Evolutionary conservation across 805 yeast species (phyloP), one percentile per base, ranked within the genome.

Genomic region (Ogataea philodendri): DNA sequence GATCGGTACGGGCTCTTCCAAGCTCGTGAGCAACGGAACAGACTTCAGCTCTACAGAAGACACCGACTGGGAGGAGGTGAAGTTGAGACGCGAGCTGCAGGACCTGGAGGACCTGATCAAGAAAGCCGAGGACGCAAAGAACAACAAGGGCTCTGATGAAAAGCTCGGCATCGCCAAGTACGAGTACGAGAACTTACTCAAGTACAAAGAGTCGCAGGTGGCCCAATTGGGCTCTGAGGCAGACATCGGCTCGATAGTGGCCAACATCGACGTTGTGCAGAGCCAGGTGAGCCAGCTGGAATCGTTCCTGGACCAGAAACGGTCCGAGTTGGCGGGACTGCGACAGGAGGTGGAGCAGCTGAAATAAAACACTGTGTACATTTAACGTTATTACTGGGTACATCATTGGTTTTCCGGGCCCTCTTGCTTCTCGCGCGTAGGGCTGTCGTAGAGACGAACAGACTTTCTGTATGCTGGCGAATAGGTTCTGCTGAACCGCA

Each of bases 11-110:
- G 61, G 55, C 29, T 52, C 67, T 4, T 53, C 67, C 9, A 37
- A 29, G 14, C 22, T 44, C 10, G 41, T 41, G 22, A 44, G 39
- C 44, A 60, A 62, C 19, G 88, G 87, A 5, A 79, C 88, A 0
- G 89, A 85, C 55, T 82, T 83, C 55, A 74, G 82, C 4, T 70
- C 78, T 1, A 81, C 78, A 4, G 74, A 75, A 49, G 88, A 81
- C n/a, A 78, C 87, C 2, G 96, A 88, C 53, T 87, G 97, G 95
- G 97, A 89, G 59, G 87, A 83, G 52, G 94, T 83, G 10, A 73
- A 93, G 48, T 70, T 88, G 46, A 78, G 79, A 62, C 74, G 89
- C 32, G 90, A 88, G 55, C 67, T 90, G 42, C 70, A 78, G 9
- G 85, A 84, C 43, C 62, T 89, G 30, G 95, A 88, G 49, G 61